Percentiles rank a stretch among this genome's conserved stretches.
Conservation (phyloP, 805 yeast genomes). For the Saturnispora zaruensis region DNA sequence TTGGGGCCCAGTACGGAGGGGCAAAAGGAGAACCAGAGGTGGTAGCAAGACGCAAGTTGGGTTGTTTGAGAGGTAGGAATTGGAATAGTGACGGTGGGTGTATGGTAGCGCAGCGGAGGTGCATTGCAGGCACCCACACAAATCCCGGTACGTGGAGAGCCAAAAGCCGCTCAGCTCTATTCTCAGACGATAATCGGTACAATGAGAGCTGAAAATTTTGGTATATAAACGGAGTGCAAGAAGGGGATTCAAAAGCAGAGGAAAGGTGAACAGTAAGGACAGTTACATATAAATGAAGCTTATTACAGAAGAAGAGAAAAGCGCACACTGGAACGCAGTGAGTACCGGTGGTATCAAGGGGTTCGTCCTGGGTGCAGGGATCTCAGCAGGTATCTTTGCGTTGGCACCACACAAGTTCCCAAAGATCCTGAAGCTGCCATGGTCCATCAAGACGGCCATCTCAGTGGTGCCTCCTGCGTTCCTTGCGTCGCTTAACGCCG, state of each 20-base stretch:
- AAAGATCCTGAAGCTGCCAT: conserved; percentile 36
- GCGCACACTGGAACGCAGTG: conserved; percentile 12
- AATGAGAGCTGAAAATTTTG: not conserved
- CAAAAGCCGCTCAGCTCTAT: not conserved
- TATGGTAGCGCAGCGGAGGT: not conserved
- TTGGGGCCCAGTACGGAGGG: not conserved
- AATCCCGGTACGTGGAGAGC: not conserved
- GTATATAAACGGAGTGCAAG: not conserved
- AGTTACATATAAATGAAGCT: conserved; percentile 14
- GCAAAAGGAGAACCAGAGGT: not conserved
- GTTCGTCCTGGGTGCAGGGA: conserved; percentile 37
- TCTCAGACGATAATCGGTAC: not conserved
- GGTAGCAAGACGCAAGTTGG: not conserved
- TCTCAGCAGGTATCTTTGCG: conserved; percentile 49
- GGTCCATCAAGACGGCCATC: conserved; percentile 54
- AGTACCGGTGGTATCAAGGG: conserved; percentile 17
- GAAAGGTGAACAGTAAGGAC: not conserved
- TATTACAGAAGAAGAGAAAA: conserved; percentile 17
- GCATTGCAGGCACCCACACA: not conserved
- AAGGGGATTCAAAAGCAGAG: not conserved
- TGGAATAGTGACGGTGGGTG: not conserved
- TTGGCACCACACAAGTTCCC: conserved; percentile 42
- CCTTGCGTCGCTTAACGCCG: conserved; percentile 56
- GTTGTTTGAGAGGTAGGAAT: not conserved
- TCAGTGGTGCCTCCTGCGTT: conserved; percentile 62